Evolutionary conservation across 371 early-diverging fungal genomes (phyloP).

Genomic region (Thermomucor indicae-seudaticae): DNA sequence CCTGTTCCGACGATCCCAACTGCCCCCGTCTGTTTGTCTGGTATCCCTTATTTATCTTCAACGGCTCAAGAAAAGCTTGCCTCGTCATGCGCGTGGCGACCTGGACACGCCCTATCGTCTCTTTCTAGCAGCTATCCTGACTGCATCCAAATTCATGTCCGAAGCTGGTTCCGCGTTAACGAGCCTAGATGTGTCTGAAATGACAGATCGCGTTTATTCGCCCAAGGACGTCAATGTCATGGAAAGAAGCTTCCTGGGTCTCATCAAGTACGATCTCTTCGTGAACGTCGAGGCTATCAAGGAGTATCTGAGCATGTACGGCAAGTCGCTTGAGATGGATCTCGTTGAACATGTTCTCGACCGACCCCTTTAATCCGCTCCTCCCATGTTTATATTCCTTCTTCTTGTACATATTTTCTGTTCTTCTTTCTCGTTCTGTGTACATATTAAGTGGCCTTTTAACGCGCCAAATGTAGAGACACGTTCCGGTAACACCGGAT

Average conservation of each 20-base stretch:
- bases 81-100: constrained; percentile 63
- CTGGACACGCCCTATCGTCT: constrained; percentile 75
- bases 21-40: constrained; percentile 48
- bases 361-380: too few species aligned
- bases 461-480: too few species aligned
- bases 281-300: constrained; percentile 40
- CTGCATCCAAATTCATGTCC: constrained; percentile 63
- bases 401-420: too few species aligned
- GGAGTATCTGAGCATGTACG: constrained; percentile 41
- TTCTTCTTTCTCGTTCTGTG: too few species aligned
- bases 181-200: constrained; percentile 56
- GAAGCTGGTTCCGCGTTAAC: constrained; percentile 57
- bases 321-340: constrained; percentile 44
- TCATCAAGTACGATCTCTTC: constrained; percentile 44
- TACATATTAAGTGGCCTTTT: too few species aligned
- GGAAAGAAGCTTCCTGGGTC: constrained; percentile 45
- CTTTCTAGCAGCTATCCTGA: constrained; percentile 67
- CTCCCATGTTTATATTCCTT: too few species aligned
- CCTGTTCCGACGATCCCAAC: constrained; percentile 33
- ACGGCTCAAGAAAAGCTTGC: constrained; percentile 61
- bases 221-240: constrained; percentile 55
- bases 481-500: too few species aligned
- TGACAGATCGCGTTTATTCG: constrained; percentile 60
- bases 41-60: constrained; percentile 73
- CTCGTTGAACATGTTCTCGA: constrained; percentile 32